Evolutionary conservation across 257 asterid genomes (phyloP).

Genomic region (Lithospermum erythrorhizon): DNA sequence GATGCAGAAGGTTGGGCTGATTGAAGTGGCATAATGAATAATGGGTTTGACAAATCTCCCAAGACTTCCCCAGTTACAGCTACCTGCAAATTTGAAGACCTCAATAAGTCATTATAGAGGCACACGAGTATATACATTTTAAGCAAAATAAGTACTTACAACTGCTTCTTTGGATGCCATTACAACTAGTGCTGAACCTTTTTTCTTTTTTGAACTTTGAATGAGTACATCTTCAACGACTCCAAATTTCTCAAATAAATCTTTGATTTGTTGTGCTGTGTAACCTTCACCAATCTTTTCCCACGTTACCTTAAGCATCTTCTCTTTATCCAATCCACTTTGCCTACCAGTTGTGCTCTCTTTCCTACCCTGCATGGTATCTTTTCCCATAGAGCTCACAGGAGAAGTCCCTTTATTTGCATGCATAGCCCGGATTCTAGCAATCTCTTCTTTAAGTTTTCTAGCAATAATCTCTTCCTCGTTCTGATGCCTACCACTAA

Average conservation of each 20-base stretch:
- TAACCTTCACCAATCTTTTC: constrained; percentile 68
- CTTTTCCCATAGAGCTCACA: constrained; percentile 25
- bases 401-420: constrained; percentile 22
- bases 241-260: constrained; percentile 62
- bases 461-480: constrained; percentile 53
- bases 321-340: constrained; percentile 44
- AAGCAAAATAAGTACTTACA: constrained; percentile 22
- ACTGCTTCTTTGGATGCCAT: constrained; percentile 75
- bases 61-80: constrained; percentile 51
- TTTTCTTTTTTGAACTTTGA: constrained; percentile 54
- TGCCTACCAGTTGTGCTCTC: constrained; percentile 31
- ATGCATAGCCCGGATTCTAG: constrained; percentile 50
- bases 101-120: not conserved
- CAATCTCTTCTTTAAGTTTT: constrained; percentile 49
- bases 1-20: constrained; percentile 41
- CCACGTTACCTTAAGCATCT: constrained; percentile 83
- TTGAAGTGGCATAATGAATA: constrained; percentile 57
- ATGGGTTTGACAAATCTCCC: constrained; percentile 77
- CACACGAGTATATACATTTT: not conserved
- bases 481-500: constrained; percentile 29
- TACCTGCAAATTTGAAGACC: constrained; percentile 22
- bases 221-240: constrained; percentile 72
- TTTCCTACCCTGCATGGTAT: constrained; percentile 11
- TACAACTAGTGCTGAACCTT: constrained; percentile 76
- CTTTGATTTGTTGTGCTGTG: constrained; percentile 46